Evolutionary conservation across 192 early-diverging fungal genomes (phyloP), one percentile per base, ranked within the genome.

Genomic region (Backusella tuberculispora): DNA sequence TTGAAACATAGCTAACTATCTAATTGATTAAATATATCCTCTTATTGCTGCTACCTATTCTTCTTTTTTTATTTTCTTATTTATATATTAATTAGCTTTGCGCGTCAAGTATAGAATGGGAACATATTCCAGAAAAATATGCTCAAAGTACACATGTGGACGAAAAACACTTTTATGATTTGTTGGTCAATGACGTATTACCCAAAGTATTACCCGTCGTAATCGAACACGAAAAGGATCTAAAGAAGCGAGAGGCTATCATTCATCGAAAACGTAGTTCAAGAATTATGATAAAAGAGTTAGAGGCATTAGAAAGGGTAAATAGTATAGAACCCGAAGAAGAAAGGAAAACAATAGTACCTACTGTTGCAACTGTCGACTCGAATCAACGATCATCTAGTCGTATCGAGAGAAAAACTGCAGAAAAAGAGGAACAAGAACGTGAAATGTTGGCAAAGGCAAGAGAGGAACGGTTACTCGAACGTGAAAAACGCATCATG

Each of bases 211-310:
- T 92, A 3, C 73, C 82, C 1, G 86, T 82, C 41, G 73, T 92
- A 45, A 68, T 88, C 83, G 87, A 85, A 63, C 85, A 87, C 38
- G 88, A 90, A 72, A 89, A 88, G 46, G 80, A 89, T 63, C 74
- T 74, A 44, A 80, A 83, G 60, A 74, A 85, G 40, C 69, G 86
- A 41, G 89, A 90, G 64, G 89, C 89, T 4, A 66, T 88, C 15
- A 50, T 76, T n/a, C 83, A 88, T 43, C 86, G 89, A 41, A 92
- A 91, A 66, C 56, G 91, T 46, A 89, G 88, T 19, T 88, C 89
- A 24, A 85, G 91, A 56, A 83, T 91, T 24, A 83, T 89, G 66
- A 79, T 90, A 64, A 77, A 83, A 15, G 88, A 90, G 63, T 47
- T 92, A 37, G 90, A 90, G 34, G 71, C 84, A 63, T 75, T 85